phyloP scores from a whole-genome alignment of 129 eudicot genomes.

The Chrysanthemum seticuspe region DNA sequence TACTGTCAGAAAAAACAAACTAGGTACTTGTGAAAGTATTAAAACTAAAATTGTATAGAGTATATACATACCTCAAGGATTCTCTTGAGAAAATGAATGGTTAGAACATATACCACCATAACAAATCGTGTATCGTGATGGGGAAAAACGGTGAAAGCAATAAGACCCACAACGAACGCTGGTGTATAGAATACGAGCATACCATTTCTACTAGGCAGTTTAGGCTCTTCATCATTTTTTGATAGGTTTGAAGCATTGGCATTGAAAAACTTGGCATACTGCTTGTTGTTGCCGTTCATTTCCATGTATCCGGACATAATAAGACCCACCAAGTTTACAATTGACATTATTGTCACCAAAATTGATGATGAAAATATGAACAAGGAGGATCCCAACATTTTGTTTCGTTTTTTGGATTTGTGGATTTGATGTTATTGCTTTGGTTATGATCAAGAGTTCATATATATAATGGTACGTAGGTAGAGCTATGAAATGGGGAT shows the following conservation, averaged over 20 bases:
- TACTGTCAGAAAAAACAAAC: neutral
- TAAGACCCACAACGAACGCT: slow-evolving; percentile 36
- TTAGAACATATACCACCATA: slow-evolving; percentile 6
- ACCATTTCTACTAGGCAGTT: slow-evolving; percentile 43
- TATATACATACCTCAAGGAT: slow-evolving; percentile 22
- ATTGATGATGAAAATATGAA: slow-evolving; percentile 35
- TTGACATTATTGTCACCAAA: slow-evolving; percentile 28
- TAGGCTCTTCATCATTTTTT: neutral
- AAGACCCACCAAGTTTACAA: slow-evolving; percentile 16
- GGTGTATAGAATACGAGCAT: slow-evolving; percentile 59
- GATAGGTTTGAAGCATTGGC: neutral
- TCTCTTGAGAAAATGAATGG: slow-evolving; percentile 23
- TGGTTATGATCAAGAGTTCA: slow-evolving; percentile 36
- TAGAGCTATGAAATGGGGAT: neutral
- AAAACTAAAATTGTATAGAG: too few species aligned
- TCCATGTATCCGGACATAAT: slow-evolving; percentile 31
- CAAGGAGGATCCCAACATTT: slow-evolving; percentile 11
- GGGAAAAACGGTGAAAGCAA: slow-evolving; percentile 2
- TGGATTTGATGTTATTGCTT: slow-evolving; percentile 25
- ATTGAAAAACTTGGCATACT: slow-evolving; percentile 59
- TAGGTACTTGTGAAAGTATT: neutral
- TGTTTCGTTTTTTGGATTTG: slow-evolving; percentile 16
- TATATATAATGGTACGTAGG: neutral
- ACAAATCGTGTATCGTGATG: slow-evolving; percentile 16
- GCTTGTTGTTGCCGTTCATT: slow-evolving; percentile 41